Evolutionary conservation across 441 rosid species (phyloP).

Genomic region (Corymbia citriodora): DNA sequence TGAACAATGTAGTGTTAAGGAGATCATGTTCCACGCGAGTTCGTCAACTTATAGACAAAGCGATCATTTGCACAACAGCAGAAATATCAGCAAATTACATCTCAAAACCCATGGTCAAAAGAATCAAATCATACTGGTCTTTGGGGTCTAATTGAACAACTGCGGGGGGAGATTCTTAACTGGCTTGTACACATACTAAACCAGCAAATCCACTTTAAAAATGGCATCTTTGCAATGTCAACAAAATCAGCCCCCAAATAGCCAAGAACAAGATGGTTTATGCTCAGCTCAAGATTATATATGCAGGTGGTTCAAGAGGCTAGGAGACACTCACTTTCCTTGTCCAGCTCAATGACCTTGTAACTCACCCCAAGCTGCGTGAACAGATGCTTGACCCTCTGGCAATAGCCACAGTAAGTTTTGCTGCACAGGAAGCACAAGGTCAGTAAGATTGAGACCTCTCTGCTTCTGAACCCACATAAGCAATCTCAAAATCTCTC

Average conservation of each 20-base stretch:
- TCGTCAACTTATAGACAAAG: neutral
- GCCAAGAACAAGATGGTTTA: neutral
- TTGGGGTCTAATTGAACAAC: neutral
- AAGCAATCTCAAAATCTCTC: neutral
- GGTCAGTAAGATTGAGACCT: neutral
- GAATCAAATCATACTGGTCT: neutral
- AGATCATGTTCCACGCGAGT: neutral
- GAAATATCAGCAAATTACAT: neutral
- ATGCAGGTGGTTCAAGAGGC: neutral
- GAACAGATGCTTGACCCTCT: constrained; percentile 4
- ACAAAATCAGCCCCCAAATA: no score
- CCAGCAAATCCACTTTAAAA: neutral
- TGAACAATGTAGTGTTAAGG: neutral
- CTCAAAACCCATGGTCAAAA: neutral
- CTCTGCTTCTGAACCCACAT: no score
- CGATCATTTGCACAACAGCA: neutral
- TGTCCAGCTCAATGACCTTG: constrained; percentile 1
- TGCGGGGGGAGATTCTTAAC: neutral
- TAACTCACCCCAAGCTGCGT: constrained; percentile 1
- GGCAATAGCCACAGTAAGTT: constrained; percentile 5
- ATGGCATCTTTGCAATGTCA: neutral
- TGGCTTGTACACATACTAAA: neutral
- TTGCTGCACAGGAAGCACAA: neutral
- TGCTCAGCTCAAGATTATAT: neutral
- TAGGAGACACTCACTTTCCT: neutral